Evolutionary conservation across 345 rosid genomes (phyloP).

Genomic region (Anacardium occidentale): DNA sequence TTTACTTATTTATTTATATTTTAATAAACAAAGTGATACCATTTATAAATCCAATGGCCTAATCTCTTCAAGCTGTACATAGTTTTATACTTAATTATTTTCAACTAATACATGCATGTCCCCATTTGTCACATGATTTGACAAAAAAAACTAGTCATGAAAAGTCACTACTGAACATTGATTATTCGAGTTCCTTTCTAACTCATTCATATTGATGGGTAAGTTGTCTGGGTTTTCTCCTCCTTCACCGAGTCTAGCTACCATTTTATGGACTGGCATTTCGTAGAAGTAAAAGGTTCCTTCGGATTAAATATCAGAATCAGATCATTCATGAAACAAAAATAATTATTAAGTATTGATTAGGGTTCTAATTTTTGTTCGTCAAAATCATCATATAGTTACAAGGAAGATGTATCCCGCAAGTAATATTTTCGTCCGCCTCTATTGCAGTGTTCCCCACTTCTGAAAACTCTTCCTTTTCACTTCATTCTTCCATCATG

Average conservation of each 20-base stretch:
- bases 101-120: background rate
- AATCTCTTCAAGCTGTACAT: background rate
- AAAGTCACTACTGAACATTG: background rate
- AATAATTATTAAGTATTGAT: too few species aligned
- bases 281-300: background rate
- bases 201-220: background rate
- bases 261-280: background rate
- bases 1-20: background rate
- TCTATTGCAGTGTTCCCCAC: too few species aligned
- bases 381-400: constrained; percentile 7
- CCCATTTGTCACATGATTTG: background rate
- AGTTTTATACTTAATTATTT: background rate
- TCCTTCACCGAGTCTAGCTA: too few species aligned
- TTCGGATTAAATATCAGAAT: background rate
- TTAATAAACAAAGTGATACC: background rate
- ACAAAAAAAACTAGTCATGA: constrained; percentile 2
- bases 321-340: too few species aligned
- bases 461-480: background rate
- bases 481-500: constrained; percentile 15
- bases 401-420: constrained; percentile 8
- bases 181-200: background rate
- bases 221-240: background rate
- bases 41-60: background rate
- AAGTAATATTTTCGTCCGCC: too few species aligned
- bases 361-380: background rate